Evolutionary conservation across 129 eudicot genomes (phyloP).

Genomic region (Pittosporum tobira): DNA sequence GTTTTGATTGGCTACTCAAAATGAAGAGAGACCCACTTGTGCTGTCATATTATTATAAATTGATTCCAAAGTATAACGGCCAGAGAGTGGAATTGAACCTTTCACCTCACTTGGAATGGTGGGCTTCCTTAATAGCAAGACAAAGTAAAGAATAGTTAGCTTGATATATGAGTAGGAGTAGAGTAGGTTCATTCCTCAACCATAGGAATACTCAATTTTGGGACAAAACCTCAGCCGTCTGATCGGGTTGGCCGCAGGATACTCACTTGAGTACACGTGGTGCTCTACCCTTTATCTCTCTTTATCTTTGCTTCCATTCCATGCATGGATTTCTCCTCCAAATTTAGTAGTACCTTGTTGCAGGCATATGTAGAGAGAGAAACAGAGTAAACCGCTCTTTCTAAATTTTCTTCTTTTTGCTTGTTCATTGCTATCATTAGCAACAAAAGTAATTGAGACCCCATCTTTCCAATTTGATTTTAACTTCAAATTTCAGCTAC

Average conservation of each 20-base stretch:
- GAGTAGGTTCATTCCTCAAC: too few species aligned
- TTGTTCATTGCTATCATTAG: constrained; percentile 49
- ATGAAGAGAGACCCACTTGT: too few species aligned
- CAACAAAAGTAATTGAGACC: constrained; percentile 44
- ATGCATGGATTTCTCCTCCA: constrained; percentile 92
- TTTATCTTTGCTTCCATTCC: constrained; percentile 82
- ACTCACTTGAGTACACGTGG: constrained; percentile 73
- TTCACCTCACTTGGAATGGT: constrained; percentile 34
- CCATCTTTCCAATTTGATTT: constrained; percentile 23
- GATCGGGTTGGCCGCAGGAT: constrained; percentile 61
- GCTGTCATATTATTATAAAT: too few species aligned
- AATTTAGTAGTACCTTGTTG: constrained; percentile 24
- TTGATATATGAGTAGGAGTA: background rate
- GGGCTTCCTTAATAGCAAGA: constrained; percentile 40
- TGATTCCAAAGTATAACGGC: too few species aligned
- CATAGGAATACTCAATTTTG: constrained; percentile 29
- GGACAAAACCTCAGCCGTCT: constrained; percentile 39
- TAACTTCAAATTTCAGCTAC: constrained; percentile 46
- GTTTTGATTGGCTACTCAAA: too few species aligned
- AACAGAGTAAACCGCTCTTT: too few species aligned
- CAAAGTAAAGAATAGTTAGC: constrained; percentile 69
- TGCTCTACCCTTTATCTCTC: constrained; percentile 37
- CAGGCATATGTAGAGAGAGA: constrained; percentile 18
- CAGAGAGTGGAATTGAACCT: background rate
- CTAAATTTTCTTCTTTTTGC: constrained; percentile 22